Conservation (phyloP, 768 basidiomycete species). For the Termitomyces sp. region DNA sequence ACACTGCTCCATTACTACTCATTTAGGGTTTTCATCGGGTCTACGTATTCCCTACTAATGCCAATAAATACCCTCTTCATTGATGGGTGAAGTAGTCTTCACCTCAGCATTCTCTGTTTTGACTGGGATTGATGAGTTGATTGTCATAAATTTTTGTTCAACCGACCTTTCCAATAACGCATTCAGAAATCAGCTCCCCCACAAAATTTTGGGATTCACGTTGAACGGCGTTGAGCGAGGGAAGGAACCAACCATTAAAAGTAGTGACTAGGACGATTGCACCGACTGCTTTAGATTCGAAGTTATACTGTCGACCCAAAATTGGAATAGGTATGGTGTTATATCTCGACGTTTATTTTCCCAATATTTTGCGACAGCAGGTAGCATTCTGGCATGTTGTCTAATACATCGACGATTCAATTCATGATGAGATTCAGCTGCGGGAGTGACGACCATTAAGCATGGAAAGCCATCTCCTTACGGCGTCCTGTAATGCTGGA, state of each 20-base stretch:
- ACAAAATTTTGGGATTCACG: no score
- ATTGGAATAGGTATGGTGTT: no score
- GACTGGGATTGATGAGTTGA: no score
- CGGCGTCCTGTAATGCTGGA: conserved; percentile 57
- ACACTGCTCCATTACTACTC: not conserved
- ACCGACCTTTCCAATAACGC: no score
- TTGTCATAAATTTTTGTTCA: no score
- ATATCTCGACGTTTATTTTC: not conserved
- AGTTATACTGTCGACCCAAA: no score
- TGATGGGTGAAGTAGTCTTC: not conserved
- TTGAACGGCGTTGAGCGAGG: not conserved
- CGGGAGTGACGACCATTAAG: not conserved
- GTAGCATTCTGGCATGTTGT: conserved; percentile 30
- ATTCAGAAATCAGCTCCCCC: no score
- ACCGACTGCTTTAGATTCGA: no score
- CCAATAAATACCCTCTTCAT: conserved; percentile 11
- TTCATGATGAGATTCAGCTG: not conserved
- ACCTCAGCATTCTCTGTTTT: not conserved
- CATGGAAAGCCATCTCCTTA: conserved; percentile 21
- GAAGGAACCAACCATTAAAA: not conserved
- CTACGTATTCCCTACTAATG: conserved; percentile 12
- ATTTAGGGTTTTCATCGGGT: not conserved
- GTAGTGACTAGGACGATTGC: no score
- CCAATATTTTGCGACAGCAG: conserved; percentile 51
- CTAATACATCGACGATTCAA: conserved; percentile 55